Evolutionary conservation across 495 filamentous ascomycete genomes (phyloP), one percentile per base, ranked within the genome.

Genomic region (Annulohypoxylon maeteangense): DNA sequence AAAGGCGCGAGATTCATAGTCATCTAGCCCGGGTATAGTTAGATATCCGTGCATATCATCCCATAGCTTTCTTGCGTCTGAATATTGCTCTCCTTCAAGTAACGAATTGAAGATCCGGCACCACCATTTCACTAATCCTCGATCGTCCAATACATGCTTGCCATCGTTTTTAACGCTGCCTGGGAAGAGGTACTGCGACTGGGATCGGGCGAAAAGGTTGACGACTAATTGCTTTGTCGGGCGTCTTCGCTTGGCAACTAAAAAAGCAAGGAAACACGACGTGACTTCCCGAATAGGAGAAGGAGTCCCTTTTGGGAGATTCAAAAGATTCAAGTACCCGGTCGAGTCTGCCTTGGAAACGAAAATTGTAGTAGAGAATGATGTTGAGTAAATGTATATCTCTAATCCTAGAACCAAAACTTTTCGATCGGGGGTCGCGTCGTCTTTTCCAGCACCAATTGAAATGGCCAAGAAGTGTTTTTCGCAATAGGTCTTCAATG

Each of bases 281-380:
- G 88, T 88, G 54, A 97, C 85, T 14, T 88, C 81, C 75, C 89
- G 87, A 29, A 97, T 83, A 0, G 92, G 88, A 1, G 93, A 97
- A 1, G 90, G 86, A 4, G 87, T 87, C 16, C 86, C 86, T 48
- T 84, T 81, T 2, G 86, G 82, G 0, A 90, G 76, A 29, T 86
- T 79, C 38, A 93, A 85, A 0, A 90, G 81, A 74, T 91, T 84
- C 25, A 97, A 80, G 71, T 92, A 95, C 50, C 95, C 95, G 1
- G 94, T 97, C 14, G 95, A 97, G 79, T 99, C 95, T 53, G 95
- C 95, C 81, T 99, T 99, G 62, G 93, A 94, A 38, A 99, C 90
- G 80, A 98, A 99, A 34, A 98, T 86, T 36, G 90, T 97, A 4
- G 91, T 96, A 32, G 92, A 86, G 79, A 88, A 87, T 67, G 87